Base-by-base conservation (phyloP, 768 basidiomycete species). In the Mycena alexandri region DNA sequence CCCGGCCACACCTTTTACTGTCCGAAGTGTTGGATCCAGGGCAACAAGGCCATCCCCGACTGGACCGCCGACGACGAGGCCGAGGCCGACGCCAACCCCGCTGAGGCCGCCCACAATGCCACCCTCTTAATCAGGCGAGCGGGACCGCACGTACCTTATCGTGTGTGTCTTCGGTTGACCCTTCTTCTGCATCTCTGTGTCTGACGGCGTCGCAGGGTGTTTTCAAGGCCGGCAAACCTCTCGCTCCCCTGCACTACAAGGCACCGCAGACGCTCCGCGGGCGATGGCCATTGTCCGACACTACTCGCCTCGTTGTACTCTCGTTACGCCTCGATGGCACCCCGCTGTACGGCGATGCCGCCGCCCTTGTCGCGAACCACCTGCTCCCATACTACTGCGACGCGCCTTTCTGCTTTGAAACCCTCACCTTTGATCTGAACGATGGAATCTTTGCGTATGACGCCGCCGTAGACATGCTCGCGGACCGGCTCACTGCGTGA, bases 381-480 rank as follows among this genome's bases (percentile, higher is more conserved):
- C 34, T 60, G 7, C 33, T 21, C 10, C 46, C 58, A 5, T 60
- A 48, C 34, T 60, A 60, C 21, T 12, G n/a, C n/a, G n/a, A n/a
- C n/a, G n/a, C n/a, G n/a, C n/a, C n/a, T n/a, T n/a, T n/a, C n/a
- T n/a, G n/a, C n/a, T n/a, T n/a, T n/a, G n/a, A n/a, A n/a, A n/a
- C n/a, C n/a, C n/a, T n/a, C n/a, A n/a, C n/a, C n/a, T n/a, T n/a
- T n/a, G n/a, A n/a, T n/a, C n/a, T n/a, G n/a, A n/a, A n/a, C n/a
- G n/a, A n/a, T n/a, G n/a, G n/a, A n/a, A n/a, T n/a, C n/a, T n/a
- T n/a, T n/a, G n/a, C n/a, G n/a, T n/a, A n/a, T n/a, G n/a, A n/a
- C n/a, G n/a, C n/a, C n/a, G n/a, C n/a, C n/a, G n/a, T n/a, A n/a
- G n/a, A n/a, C n/a, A n/a, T n/a, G n/a, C n/a, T n/a, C n/a, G n/a